These are phyloP conservation scores for Aureobasidium sp. DNA, from an alignment of 2,329 filamentous ascomycete species.

Conservation along the genomic window DNA sequence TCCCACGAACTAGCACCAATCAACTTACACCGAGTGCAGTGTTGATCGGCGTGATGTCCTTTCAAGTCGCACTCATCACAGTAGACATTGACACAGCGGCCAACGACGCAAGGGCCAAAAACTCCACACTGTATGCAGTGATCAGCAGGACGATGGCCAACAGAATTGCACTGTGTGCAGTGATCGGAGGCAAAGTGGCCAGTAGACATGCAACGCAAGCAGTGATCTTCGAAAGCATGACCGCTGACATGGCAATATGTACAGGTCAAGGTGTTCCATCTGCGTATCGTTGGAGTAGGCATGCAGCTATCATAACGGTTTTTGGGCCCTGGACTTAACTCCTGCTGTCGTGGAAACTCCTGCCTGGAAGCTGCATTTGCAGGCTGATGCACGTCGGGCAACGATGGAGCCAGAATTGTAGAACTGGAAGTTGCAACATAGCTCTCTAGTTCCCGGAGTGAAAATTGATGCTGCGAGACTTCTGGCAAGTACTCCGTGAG, in stretches of 20 bases:
- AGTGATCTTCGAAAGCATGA: background rate
- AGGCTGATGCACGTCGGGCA: background rate
- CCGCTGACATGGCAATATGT: background rate
- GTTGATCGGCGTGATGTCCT: background rate
- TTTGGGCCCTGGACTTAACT: background rate
- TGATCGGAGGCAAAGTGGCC: background rate
- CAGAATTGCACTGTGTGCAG: background rate
- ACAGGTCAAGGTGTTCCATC: background rate
- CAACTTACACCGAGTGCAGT: background rate
- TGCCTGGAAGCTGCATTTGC: background rate
- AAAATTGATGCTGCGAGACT: background rate
- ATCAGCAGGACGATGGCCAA: background rate
- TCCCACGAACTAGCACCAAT: background rate
- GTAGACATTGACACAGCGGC: background rate
- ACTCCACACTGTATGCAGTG: background rate
- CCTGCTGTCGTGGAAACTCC: background rate
- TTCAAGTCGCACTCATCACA: background rate
- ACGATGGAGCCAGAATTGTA: background rate
- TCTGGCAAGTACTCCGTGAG: background rate
- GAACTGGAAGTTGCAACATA: background rate
- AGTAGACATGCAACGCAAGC: background rate
- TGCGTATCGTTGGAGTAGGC: background rate
- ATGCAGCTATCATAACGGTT: background rate
- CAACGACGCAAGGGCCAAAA: background rate
- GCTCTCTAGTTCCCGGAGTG: background rate